phyloP scores from a whole-genome alignment of 2,329 filamentous ascomycete species.

The Colletotrichum destructivum region DNA sequence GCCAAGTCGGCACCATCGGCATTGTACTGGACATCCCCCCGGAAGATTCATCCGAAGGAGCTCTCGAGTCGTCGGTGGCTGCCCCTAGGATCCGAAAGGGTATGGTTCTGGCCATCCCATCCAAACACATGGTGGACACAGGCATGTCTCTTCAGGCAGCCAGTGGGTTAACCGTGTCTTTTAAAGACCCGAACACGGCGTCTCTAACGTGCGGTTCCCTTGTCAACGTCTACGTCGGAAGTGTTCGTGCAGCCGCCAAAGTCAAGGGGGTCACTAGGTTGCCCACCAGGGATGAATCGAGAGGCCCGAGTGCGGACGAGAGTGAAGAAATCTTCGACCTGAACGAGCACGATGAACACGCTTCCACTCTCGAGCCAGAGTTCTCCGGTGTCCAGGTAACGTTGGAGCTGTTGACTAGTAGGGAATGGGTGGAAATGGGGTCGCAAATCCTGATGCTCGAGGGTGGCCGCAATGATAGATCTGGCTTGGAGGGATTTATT shows the following conservation, averaged over 20 bases:
- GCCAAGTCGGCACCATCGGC: constrained; percentile 92
- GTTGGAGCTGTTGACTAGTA: constrained; percentile 77
- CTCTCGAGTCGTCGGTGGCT: constrained; percentile 48
- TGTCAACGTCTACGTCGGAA: constrained; percentile 89
- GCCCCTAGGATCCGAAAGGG: constrained; percentile 77
- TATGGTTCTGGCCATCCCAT: constrained; percentile 82
- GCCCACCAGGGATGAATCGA: constrained; percentile 2
- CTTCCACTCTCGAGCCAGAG: constrained; percentile 42
- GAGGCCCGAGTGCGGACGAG: constrained; percentile 53
- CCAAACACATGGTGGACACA: constrained; percentile 70
- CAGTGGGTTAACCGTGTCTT: constrained; percentile 79
- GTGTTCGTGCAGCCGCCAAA: constrained; percentile 85
- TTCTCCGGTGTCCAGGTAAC: constrained; percentile 67
- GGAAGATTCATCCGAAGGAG: constrained; percentile 50
- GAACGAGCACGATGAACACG: constrained; percentile 59
- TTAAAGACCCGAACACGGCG: constrained; percentile 74
- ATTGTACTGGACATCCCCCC: constrained; percentile 71
- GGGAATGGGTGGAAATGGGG: constrained; percentile 82
- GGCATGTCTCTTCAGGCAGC: constrained; percentile 74
- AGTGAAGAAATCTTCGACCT: constrained; percentile 70
- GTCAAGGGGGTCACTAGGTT: constrained; percentile 57
- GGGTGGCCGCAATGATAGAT: constrained; percentile 77
- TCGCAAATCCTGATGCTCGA: constrained; percentile 81
- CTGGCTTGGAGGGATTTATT: constrained; percentile 80
- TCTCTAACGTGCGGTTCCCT: constrained; percentile 76